Evolutionary conservation across 768 basidiomycete genomes (phyloP).

Genomic region (Rhodotorula sphaerocarpa): DNA sequence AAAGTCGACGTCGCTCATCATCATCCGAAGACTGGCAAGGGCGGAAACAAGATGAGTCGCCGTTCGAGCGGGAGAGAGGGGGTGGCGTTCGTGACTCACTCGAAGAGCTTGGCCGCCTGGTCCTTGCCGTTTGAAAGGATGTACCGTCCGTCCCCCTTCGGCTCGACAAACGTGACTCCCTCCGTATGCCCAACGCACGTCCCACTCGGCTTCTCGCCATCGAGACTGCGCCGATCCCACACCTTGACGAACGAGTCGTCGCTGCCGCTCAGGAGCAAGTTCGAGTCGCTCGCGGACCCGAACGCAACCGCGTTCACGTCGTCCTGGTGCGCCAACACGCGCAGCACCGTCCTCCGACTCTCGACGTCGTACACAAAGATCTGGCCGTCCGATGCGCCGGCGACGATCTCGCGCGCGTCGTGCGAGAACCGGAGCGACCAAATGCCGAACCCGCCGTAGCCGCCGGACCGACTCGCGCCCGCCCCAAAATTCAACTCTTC

Average conservation of each 20-base stretch:
- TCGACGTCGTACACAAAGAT: slow-evolving; percentile 74
- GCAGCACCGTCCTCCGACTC: slow-evolving; percentile 66
- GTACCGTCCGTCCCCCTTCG: slow-evolving; percentile 93
- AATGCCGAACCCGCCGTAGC: slow-evolving; percentile 54
- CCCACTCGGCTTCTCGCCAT: slow-evolving; percentile 68
- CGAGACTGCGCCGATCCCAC: slow-evolving; percentile 60
- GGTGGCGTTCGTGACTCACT: slow-evolving; percentile 21
- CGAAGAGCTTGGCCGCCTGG: slow-evolving; percentile 47
- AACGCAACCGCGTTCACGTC: slow-evolving; percentile 88
- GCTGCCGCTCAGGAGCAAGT: slow-evolving; percentile 87
- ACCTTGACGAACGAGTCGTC: slow-evolving; percentile 93
- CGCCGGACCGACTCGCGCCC: slow-evolving; percentile 10
- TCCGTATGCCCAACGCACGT: slow-evolving; percentile 92
- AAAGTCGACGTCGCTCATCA: slow-evolving; percentile 23
- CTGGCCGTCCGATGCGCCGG: slow-evolving; percentile 57
- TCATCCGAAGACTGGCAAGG: slow-evolving; percentile 19
- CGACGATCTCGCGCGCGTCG: slow-evolving; percentile 89
- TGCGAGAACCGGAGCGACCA: slow-evolving; percentile 95
- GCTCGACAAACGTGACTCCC: slow-evolving; percentile 50
- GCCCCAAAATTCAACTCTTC: slow-evolving; percentile 38
- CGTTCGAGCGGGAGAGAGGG: too few species aligned
- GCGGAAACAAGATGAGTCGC: neutral
- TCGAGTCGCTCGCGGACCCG: slow-evolving; percentile 86
- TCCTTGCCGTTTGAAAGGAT: slow-evolving; percentile 94
- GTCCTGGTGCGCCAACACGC: slow-evolving; percentile 74